Evolutionary conservation across 1,284 basidiomycete species (phyloP), one percentile per base, ranked within the genome.

Genomic region (Ceratobasidium papillatum): DNA sequence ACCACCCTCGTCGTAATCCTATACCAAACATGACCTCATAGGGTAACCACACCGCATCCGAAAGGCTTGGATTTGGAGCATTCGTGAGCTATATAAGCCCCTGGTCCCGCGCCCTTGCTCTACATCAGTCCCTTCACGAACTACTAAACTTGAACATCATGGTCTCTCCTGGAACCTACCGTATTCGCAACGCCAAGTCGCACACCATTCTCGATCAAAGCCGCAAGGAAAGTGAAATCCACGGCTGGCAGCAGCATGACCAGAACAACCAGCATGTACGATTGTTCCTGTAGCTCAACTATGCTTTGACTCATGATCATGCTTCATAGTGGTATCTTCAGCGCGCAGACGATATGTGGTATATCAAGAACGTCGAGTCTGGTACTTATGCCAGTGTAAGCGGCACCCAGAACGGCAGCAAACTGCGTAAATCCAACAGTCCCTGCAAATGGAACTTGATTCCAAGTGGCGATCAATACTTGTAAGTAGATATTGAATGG

Each of bases 201-300:
- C 25, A 30, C 45, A 73, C 71, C 12, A 45, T 52, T 12, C 51
- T 73, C 27, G 71, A 73, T 47, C 47, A n/a, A 32, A 73, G 71
- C 71, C 45, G 71, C n/a, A 62, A 54, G 71, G 71, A 73, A 1
- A 34, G 36, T n/a, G 47, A 22, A 22, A 63, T 73, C 19, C 71
- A 73, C 59, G 71, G 71, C 36, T 73, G 71, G 71, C 56, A 72
- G 58, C 27, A 73, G 49, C 71, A 63, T 34, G 54, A 63, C 59
- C 71, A 73, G 49, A 47, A 54, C 45, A 73, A 73, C 59, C 71
- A 73, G 43, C 71, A 73, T 30, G 71, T 73, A 54, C 17, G 69
- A 34, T 38, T 27, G 8, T 61, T 22, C 45, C 19, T 34, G 19
- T 25, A 14, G 27, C 22, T 1, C 30, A 22, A 14, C 27, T 17